Base-by-base conservation (phyloP, 495 filamentous ascomycete species). In the Glutinoglossum americanum region DNA sequence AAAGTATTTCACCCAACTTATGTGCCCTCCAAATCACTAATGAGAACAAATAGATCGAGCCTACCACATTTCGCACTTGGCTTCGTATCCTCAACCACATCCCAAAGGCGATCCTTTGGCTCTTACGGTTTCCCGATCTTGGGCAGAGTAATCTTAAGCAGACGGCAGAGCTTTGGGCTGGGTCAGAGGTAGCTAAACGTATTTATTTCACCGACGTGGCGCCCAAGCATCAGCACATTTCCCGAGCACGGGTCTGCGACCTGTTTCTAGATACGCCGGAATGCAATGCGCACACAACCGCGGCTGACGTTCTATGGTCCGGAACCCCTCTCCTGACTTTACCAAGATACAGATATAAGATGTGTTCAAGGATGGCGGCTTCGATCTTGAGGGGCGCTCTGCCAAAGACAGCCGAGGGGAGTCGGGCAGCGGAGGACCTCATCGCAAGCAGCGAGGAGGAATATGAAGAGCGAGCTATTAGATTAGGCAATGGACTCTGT, bases 291-390 rank as follows among this genome's bases (percentile, higher is more conserved):
- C 92, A 99, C 70, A 99, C 93, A 21, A 99, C 92, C 0, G 90
- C 92, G 8, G 94, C 92, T 5, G 92, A 99, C 64, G 83, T 97
- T 9, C 74, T 97, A 23, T 99, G 92, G 92, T 89, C 84, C 49
- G 89, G 87, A 55, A 99, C 93, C 6, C 92, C 92, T 35, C 74
- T 99, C 55, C 72, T 97, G 56, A 99, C 92, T 0, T 74, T 89
- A n/a, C 89, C 89, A n/a, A 78, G 90, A 32, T 92, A 96, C 69
- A 76, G 80, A 56, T 94, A 96, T 68, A 99, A 99, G 72, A 99
- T 99, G 92, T 97, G 93, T 69, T 93, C 87, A 45, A 81, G 93
- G 54, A 97, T 98, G 85, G 92, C 92, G 23, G 89, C 89, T 39
- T 90, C 85, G 15, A 97, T 98, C 61, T 74, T 98, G 13, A 83